Base-by-base conservation (phyloP, 768 basidiomycete genomes). In the Tricholoma terreum region DNA sequence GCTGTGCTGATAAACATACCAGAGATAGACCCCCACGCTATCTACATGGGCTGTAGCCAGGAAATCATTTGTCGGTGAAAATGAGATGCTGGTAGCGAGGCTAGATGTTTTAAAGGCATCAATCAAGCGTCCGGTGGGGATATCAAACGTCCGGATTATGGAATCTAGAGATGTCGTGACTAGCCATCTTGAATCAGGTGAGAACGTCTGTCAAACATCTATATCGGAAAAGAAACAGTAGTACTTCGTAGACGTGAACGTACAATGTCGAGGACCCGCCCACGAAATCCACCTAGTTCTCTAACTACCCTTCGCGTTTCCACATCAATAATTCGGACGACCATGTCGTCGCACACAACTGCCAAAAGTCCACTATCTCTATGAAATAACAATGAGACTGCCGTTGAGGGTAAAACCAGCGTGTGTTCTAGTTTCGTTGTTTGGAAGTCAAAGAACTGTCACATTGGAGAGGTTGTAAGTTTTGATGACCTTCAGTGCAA, bases 371-470 rank as follows among this genome's bases (percentile, higher is more conserved):
- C 89, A 65, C 85, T 96, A 67, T 93, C 93, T 34, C 86, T 82
- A 62, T 99, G 90, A 17, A 98, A 77, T 3, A 78, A 70, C 61
- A 95, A 80, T 2, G 90, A 87, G 19, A 84, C 83, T 17, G 84
- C 80, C 12, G 84, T 75, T 4, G 92, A 86, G 2, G 90, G 79
- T 2, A 97, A 66, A 9, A 84, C 72, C 49, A 94, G 55, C 0
- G 85, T 85, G 52, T 87, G 73, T 58, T 89, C 82, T 57, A 93
- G 75, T 64, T 84, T 84, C 9, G 91, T 84, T 2, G 88, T 86
- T 65, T 96, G 92, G 72, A 99, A 98, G 69, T 98, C 90, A 64
- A 98, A 99, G 76, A 98, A 98, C 95, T 99, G 63, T 4, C 6
- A 15, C 11, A 53, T 36, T 60, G 49, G 54, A 42, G 49, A 2